A percentile compares a stretch with the other conserved stretches of the same genome.
Evolutionary conservation across 208 protist species (phyloP).

Genomic region (Leishmania tropica): DNA sequence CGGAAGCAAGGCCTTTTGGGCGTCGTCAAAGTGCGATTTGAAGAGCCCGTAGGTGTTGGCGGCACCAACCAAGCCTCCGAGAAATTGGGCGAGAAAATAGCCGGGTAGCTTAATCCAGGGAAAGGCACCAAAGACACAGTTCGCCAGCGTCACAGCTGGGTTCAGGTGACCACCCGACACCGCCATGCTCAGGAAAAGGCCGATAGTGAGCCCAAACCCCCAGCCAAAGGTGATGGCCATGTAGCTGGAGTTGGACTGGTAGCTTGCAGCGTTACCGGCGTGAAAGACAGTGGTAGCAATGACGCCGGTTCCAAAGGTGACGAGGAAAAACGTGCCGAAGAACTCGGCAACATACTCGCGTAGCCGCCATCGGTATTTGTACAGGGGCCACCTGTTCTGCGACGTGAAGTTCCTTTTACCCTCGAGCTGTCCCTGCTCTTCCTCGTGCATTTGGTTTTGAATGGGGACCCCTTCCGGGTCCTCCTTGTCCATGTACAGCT

Average conservation of each 20-base stretch:
- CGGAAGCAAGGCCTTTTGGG: constrained; percentile 5
- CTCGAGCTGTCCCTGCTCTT: neutral
- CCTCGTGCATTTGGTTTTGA: constrained; percentile 3
- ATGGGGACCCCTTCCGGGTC: neutral
- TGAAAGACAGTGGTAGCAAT: constrained; percentile 30
- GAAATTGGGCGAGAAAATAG: constrained; percentile 43
- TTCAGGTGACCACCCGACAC: constrained; percentile 63
- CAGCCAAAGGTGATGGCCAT: constrained; percentile 49
- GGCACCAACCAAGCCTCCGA: constrained; percentile 41
- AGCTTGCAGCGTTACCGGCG: neutral
- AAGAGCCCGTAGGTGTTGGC: constrained; percentile 48
- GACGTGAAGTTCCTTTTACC: constrained; percentile 7
- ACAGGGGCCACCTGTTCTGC: constrained; percentile 40
- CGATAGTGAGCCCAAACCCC: constrained; percentile 44
- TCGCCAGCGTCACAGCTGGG: constrained; percentile 51
- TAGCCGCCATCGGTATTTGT: constrained; percentile 28
- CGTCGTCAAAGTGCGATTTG: constrained; percentile 35
- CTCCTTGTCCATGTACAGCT: constrained; percentile 12
- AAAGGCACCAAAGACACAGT: constrained; percentile 40
- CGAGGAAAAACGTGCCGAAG: constrained; percentile 50
- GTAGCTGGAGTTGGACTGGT: constrained; percentile 25
- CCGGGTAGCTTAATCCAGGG: constrained; percentile 55
- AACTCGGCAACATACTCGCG: constrained; percentile 64
- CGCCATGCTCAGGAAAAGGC: constrained; percentile 44
- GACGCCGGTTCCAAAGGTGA: constrained; percentile 52